Evolutionary conservation across 2,329 filamentous ascomycete genomes (phyloP).

Genomic region (Neoarthrinium moseri): DNA sequence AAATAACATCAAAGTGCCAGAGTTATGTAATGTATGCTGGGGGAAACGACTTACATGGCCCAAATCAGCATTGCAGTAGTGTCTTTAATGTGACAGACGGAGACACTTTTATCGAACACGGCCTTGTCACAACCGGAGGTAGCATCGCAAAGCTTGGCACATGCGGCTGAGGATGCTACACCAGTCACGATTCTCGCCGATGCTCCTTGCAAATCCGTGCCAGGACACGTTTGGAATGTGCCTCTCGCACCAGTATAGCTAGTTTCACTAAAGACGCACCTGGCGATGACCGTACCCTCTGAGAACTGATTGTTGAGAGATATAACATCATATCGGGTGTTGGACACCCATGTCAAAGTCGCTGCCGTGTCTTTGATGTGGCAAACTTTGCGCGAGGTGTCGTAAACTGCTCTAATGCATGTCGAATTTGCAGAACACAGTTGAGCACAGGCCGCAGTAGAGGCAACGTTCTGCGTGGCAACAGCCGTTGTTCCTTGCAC

Average conservation of each 20-base stretch:
- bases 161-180: background rate
- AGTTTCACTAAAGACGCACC: background rate
- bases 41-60: too few species aligned
- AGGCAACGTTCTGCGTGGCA: background rate
- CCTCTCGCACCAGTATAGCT: background rate
- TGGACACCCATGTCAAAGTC: background rate
- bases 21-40: too few species aligned
- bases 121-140: slow-evolving; percentile 10
- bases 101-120: slow-evolving; percentile 8
- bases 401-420: slow-evolving; percentile 2
- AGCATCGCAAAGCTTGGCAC: slow-evolving; percentile 4
- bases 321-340: slow-evolving; percentile 1
- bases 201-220: slow-evolving; percentile 6
- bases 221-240: background rate
- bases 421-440: background rate
- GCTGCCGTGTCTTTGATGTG: slow-evolving; percentile 7
- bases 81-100: slow-evolving; percentile 13
- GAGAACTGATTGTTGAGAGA: slow-evolving; percentile 2
- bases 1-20: too few species aligned
- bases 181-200: background rate
- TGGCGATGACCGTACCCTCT: slow-evolving; percentile 1
- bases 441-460: background rate
- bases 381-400: background rate
- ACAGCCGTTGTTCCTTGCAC: slow-evolving; percentile 1
- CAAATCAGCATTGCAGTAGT: slow-evolving; percentile 11